Evolutionary conservation across 2,329 filamentous ascomycete species (phyloP).

Genomic region (Phyllosticta citriasiana): DNA sequence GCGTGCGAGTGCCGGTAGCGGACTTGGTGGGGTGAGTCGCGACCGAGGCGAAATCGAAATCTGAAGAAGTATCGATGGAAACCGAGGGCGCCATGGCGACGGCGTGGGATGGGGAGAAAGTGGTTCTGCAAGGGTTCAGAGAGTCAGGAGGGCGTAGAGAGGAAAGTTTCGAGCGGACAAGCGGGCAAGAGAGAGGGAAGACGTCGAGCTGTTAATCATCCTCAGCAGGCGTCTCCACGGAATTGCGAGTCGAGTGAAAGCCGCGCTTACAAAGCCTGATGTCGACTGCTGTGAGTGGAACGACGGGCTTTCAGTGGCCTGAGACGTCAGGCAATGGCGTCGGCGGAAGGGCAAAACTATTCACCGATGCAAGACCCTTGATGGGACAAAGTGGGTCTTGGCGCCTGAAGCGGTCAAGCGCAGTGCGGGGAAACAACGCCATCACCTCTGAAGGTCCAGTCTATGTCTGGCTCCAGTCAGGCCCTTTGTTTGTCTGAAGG

Average conservation of each 20-base stretch:
- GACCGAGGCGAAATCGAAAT: constrained; percentile 27
- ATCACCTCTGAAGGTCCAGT: no score
- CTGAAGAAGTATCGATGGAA: constrained; percentile 28
- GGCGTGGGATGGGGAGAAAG: neutral
- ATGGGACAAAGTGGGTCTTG: no score
- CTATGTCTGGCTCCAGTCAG: no score
- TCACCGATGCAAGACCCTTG: no score
- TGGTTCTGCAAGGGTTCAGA: neutral
- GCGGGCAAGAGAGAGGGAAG: neutral
- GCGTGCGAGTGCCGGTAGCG: constrained; percentile 43
- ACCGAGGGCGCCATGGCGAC: constrained; percentile 29
- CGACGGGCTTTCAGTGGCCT: neutral
- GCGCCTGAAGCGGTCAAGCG: neutral
- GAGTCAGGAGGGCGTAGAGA: neutral
- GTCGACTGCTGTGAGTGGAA: neutral
- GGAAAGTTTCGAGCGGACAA: neutral
- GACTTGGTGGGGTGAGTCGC: constrained; percentile 14
- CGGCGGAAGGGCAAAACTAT: neutral
- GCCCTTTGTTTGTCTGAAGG: no score
- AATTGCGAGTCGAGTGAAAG: neutral
- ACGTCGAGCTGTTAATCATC: neutral
- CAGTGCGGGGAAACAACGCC: neutral
- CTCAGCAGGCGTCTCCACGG: neutral
- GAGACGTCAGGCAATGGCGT: neutral
- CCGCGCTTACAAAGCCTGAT: neutral